Conservation (phyloP, 23 red algal genomes). For the Gracilaria caudata region DNA sequence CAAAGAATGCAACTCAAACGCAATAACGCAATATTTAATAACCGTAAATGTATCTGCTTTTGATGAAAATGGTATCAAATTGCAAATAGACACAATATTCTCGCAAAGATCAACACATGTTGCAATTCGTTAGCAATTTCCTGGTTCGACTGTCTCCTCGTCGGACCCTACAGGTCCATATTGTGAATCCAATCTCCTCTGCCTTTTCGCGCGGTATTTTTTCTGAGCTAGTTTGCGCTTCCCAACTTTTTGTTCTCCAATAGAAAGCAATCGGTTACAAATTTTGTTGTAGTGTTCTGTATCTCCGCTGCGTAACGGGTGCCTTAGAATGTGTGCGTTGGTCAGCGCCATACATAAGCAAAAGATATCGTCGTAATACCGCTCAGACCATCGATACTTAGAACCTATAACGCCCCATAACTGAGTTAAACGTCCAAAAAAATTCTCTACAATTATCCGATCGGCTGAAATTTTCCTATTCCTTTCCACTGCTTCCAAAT, state of each 20-base stretch:
- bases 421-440: background rate
- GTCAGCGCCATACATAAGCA: conserved; percentile 5
- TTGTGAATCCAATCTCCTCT: background rate
- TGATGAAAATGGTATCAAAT: too few relatives aligned
- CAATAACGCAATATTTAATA: too few relatives aligned
- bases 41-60: too few relatives aligned
- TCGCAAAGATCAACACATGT: background rate
- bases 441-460: background rate
- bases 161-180: background rate
- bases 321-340: conserved; percentile 7
- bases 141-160: background rate
- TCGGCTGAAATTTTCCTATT: background rate
- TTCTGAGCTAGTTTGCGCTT: background rate
- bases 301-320: conserved; percentile 16
- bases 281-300: background rate
- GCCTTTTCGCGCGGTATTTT: conserved; percentile 5
- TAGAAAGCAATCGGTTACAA: background rate
- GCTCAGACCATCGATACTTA: background rate
- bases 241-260: background rate
- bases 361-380: conserved; percentile 20
- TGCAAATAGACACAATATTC: too few relatives aligned
- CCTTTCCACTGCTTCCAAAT: too few relatives aligned
- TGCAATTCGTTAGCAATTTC: background rate
- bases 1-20: too few relatives aligned
- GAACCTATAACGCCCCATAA: background rate